Evolutionary conservation across 176 grass and related monocot species (phyloP), one percentile per base, ranked within the genome.

Genomic region (Carex kokanica): DNA sequence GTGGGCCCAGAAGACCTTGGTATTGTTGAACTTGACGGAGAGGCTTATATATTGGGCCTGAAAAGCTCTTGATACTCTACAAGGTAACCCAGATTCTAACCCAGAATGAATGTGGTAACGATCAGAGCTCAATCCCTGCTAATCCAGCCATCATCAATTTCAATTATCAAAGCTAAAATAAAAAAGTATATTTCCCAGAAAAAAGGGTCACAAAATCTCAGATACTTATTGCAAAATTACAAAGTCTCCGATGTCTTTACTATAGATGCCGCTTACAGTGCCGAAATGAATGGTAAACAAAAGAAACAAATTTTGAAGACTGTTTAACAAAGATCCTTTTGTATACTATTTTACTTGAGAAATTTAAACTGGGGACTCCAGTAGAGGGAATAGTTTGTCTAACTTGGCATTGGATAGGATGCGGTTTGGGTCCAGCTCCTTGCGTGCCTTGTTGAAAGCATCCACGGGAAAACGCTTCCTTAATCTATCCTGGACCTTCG

Each of bases 381-480:
- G 60, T 62, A 70, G 38, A 54, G 89, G 89, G 60, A 98, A 95
- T 52, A 95, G 24, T 85, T 98, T 98, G 54, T 90, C 92, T 59
- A 95, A 29, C 84, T 95, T 84, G 29, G 82, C 89, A 86, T 87
- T 93, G 4, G 95, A 95, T 49, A 98, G 82, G 65, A 91, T 89
- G 77, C 84, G 92, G 81, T 95, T 91, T 31, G 91, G 89, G 63
- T 93, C 95, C 49, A 98, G 75, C 55, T 98, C 90, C 67, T 78
- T 90, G 21, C 95, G 87, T 20, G 84, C 86, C 84, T 85, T 94
- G 84, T 98, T 93, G 72, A 94, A 98, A 5, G 68, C 66, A 81
- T 93, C 92, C 17, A 94, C 89, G 0, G 95, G 92, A 71, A 94
- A 98, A 18, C 87, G 88, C 60, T 85, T 98, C 79, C 84, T 86